Base-by-base conservation (phyloP, 371 early-diverging fungal genomes). In the Lichtheimia hyalospora region DNA sequence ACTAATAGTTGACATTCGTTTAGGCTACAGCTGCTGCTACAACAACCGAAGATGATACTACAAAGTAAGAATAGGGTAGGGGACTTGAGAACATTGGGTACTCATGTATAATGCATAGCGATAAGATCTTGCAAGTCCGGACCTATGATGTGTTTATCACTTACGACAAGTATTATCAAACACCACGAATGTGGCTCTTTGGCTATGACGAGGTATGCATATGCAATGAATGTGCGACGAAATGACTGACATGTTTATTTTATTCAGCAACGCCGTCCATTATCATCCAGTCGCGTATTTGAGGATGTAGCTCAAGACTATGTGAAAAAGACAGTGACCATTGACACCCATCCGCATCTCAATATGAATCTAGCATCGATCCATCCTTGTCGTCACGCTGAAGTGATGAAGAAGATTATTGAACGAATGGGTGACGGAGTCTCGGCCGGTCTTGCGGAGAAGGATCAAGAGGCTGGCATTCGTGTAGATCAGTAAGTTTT, bases 81-180 rank as follows among this genome's bases (percentile, higher is more conserved):
- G 34, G n/a, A n/a, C n/a, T n/a, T n/a, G n/a, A 34, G 34, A 8
- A 10, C 34, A 34, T 34, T 34, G 10, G 34, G 34, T 34, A 34
- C 10, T 34, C 46, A 18, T 46, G 44, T 16, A 21, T 5, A n/a
- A 2, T 52, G 5, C n/a, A 16, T 54, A 86, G 87, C 61, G 92
- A 94, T 73, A 95, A 95, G 70, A 92, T 97, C 67, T 75, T 96
- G 58, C 90, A 86, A 55, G 96, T 96, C 20, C 89, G 98, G 62
- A 96, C 97, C 2, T 98, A 97, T 67, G 97, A 97, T 76, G 84
- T 98, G 40, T 92, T 92, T 66, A 98, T 98, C 63, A 96, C 97
- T 13, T 98, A 98, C 77, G 99, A 98, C 86, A 98, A 98, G 74
- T 97, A 96, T 73, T 96, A 96, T 67, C 96, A 95, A 73, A 96